Conservation (phyloP, 1,284 basidiomycete species). For the Cryptococcus sp. region DNA sequence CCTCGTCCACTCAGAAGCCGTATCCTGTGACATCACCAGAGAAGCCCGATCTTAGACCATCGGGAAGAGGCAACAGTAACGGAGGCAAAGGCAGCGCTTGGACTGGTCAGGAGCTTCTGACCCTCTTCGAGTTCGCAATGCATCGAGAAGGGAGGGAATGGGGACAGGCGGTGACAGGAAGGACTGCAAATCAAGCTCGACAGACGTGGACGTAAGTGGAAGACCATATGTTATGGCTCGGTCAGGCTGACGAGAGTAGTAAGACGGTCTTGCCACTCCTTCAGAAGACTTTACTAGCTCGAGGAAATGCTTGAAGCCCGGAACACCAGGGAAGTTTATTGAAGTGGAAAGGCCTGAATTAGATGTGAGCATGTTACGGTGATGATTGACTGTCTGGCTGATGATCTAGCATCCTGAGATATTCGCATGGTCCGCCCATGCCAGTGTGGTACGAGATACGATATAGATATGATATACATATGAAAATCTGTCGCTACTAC, state of each 20-base stretch:
- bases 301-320: neutral
- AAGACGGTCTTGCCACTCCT: conserved; percentile 6
- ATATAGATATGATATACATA: no score
- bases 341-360: no score
- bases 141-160: conserved; percentile 2
- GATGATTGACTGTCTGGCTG: no score
- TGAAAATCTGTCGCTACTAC: no score
- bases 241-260: neutral
- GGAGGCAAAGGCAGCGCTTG: neutral
- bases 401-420: no score
- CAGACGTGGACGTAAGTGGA: conserved; percentile 12
- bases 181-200: conserved; percentile 9
- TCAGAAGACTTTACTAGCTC: neutral
- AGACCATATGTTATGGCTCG: neutral
- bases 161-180: conserved; percentile 7
- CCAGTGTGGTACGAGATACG: no score
- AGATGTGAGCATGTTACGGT: no score
- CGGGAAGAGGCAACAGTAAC: neutral
- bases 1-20: neutral
- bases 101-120: neutral
- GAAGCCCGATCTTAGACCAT: neutral
- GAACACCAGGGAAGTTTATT: no score
- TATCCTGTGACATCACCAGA: neutral
- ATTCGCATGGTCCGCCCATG: no score
- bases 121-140: neutral